Percentiles rank a stretch among this genome's conserved stretches.
Conservation (phyloP, 371 early-diverging fungal species). For the Mortierella sp. region DNA sequence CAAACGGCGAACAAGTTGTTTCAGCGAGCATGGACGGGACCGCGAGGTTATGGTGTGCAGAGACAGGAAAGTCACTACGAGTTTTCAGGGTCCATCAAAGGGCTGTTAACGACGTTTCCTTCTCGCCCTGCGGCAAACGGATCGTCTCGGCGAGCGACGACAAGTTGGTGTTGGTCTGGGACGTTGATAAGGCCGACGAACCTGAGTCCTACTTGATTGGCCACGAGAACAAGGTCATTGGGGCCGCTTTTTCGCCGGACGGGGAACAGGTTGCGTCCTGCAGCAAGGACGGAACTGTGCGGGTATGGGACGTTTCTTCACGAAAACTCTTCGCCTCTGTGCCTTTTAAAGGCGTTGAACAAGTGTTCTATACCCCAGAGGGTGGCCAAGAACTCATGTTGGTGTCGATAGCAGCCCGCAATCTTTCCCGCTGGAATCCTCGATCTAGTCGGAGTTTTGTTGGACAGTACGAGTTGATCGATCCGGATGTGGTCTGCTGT, state of each 20-base stretch:
- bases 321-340: neutral
- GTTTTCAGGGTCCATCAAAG: neutral
- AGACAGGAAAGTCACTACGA: neutral
- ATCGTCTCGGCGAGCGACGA: conserved; percentile 14
- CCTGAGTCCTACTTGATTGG: neutral
- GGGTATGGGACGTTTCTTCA: neutral
- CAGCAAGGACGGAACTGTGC: neutral
- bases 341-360: neutral
- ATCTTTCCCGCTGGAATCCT: neutral
- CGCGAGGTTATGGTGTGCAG: neutral
- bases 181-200: neutral
- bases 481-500: neutral
- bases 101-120: neutral
- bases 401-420: neutral
- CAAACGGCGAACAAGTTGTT: neutral
- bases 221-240: neutral
- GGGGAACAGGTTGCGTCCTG: neutral
- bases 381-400: neutral
- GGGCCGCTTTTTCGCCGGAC: neutral
- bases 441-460: neutral
- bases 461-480: neutral
- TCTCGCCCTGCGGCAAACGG: conserved; percentile 12
- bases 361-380: neutral
- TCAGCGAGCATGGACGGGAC: neutral
- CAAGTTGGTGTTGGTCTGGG: conserved; percentile 21